Base-by-base conservation (phyloP, 768 basidiomycete genomes). In the Trametes punicea region DNA sequence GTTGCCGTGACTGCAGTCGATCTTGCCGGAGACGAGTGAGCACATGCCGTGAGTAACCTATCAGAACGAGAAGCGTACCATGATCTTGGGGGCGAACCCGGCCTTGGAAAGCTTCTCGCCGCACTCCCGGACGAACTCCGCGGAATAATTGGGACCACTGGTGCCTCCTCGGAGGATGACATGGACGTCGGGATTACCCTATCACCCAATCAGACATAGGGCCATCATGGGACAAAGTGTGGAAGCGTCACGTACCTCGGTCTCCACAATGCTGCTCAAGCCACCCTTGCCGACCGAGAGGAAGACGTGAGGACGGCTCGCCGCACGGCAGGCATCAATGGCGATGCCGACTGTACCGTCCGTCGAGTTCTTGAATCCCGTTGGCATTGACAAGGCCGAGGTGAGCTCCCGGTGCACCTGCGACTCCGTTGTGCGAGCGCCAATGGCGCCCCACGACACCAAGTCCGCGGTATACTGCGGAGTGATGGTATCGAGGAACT, bases 351-450 rank as follows among this genome's bases (percentile, higher is more conserved):
- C 82, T 26, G 85, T 87, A 34, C 97, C 97, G 64, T 98, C 97
- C 1, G 96, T 98, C 10, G 91, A 91, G 66, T 99, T 99, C 75
- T 99, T 99, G 84, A 99, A 98, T 7, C 97, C 97, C 4, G 94
- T 93, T 2, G 91, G 89, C 90, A 96, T 93, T 15, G 90, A 92
- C n/a, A 96, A 76, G 2, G 86, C 90, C 5, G 86, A 89, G 9
- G 84, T 83, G 15, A 96, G 78, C 71, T 96, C 93, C 42, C 93
- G 86, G 68, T 96, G 93, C 15, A 96, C 91, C 69, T 96, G 88
- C 4, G 89, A 92, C 70, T 96, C 93, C 0, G 94, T 95, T 11
- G 93, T 94, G 13, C 92, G 81, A 11, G 91, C 92, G 31, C 90
- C 97, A 62, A 99, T 98, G 2, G 96, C 96, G 46, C 95, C 96